Conservation (phyloP, 768 basidiomycete genomes). For the Crepidotus variabilis region DNA sequence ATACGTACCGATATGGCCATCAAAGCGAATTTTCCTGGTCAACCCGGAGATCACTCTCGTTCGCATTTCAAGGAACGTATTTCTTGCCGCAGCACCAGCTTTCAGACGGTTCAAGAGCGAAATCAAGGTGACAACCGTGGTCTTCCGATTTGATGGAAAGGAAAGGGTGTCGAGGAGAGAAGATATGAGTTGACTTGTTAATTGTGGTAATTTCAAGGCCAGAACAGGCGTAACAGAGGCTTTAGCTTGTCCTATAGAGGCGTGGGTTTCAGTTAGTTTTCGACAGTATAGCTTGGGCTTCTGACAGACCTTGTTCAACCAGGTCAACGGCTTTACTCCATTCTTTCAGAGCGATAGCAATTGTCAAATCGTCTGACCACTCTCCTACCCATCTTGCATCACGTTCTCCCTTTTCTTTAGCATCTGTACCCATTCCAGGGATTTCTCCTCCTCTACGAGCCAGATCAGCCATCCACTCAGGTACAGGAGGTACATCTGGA, state of each 20-base stretch:
- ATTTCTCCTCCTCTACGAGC: conserved; percentile 51
- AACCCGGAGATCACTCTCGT: conserved; percentile 69
- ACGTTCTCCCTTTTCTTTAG: conserved; percentile 73
- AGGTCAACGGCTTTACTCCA: conserved; percentile 87
- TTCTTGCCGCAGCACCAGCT: conserved; percentile 74
- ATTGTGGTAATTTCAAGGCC: conserved; percentile 55
- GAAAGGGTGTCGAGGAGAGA: conserved; percentile 74
- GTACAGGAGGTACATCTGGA: conserved; percentile 51
- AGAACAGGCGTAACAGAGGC: conserved; percentile 50
- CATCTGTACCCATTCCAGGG: conserved; percentile 40
- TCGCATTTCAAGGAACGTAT: conserved; percentile 78
- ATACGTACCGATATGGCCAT: conserved; percentile 84
- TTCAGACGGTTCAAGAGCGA: conserved; percentile 71
- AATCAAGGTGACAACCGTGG: conserved; percentile 66
- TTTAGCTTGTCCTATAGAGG: conserved; percentile 53
- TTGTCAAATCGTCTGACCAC: conserved; percentile 87
- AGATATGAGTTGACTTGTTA: conserved; percentile 64
- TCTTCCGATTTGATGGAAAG: conserved; percentile 73
- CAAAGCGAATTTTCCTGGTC: conserved; percentile 85
- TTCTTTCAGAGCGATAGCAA: conserved; percentile 83
- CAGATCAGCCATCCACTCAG: conserved; percentile 76
- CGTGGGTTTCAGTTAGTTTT: neutral
- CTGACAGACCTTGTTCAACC: conserved; percentile 68
- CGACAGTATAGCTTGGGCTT: neutral
- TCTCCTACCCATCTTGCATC: conserved; percentile 88